Base-by-base conservation (phyloP, 139 green algal genomes). In the Yamagishiella unicocca region DNA sequence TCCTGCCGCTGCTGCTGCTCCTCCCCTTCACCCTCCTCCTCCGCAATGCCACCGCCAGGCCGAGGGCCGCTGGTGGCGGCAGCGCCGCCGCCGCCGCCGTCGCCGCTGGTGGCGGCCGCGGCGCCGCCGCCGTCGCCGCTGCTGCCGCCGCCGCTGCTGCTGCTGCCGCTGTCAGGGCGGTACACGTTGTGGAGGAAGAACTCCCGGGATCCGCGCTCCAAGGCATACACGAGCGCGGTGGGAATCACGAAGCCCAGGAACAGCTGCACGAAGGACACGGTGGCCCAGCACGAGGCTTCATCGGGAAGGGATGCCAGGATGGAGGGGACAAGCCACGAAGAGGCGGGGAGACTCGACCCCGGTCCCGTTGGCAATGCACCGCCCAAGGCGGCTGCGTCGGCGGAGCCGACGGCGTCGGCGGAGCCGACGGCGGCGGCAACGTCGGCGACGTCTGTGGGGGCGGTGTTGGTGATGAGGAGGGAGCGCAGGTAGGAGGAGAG, bases 181-280 rank as follows among this genome's bases (percentile, higher is more conserved):
- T 45, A 74, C 21, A 33, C 66, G 17, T 45, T 58, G 17, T 4
- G 27, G 8, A 61, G 40, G 71, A 79, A 79, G 43, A 40, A 38
- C 40, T 79, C 40, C 17, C 71, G 40, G 6, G 71, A 79, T 27
- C 24, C 7, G 2, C 40, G 17, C 43, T 79, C 71, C 43, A 79
- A 33, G 5, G 42, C 29, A 29, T 29, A 64, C 73, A 64, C 73
- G 45, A 81, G 45, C 1, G 29, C n/a, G 73, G 73, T 64, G 29
- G 71, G 71, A 24, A 79, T 37, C 71, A 79, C 71, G 71, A 79
- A 79, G 25, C 72, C 72, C 2, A 82, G 22, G 1, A 82, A 46
- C n/a, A 82, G 7, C 45, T 82, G 74, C 21, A 33, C 12, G 12
- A 82, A n/a, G 7, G 46, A 46, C 50, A 82, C 45, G 5, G 46